Base-by-base conservation (phyloP, 2,329 filamentous ascomycete genomes). In the Xylaria sp. region DNA sequence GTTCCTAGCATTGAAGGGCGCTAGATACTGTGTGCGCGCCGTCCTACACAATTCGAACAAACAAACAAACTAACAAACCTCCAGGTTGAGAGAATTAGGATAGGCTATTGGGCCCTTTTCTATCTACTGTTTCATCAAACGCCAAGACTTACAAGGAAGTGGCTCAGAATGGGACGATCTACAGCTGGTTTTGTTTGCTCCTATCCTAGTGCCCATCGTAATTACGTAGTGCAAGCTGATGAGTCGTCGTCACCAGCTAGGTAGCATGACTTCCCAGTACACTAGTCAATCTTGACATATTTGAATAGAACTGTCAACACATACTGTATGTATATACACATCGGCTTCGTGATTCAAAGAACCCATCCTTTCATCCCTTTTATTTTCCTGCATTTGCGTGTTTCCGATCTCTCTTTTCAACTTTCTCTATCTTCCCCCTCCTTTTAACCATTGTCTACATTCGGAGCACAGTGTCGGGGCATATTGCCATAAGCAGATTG, bases 91-190 rank as follows among this genome's bases (percentile, higher is more conserved):
- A 44, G 55, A 53, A 59, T 25, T n/a, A 42, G 6, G 13, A 6
- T 18, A 13, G 18, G 18, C 27, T 18, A 25, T 40, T 48, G 12
- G 35, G 25, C 35, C 42, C 29, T 54, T 65, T 60, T 53, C 44
- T 58, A 60, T 48, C n/a, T 54, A 29, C 27, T 21, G 21, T 53
- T 47, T n/a, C 51, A 65, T 62, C 32, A 13, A n/a, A 27, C 32
- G 55, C 35, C 42, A 51, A 55, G 57, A 55, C 66, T 48, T 32
- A 35, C 60, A n/a, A 32, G 40, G 48, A 21, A 65, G 50, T 61
- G 32, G 44, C 50, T 58, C 66, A 57, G 50, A 48, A 60, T 60
- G 32, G 51, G 37, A 32, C 12, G 63, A 61, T 66, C 32, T 27
- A 59, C 59, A 32, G 35, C 47, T 51, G 53, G 51, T 32, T 66